Base-by-base conservation (phyloP, 148 eudicot genomes). In the Chenopodium quinoa region DNA sequence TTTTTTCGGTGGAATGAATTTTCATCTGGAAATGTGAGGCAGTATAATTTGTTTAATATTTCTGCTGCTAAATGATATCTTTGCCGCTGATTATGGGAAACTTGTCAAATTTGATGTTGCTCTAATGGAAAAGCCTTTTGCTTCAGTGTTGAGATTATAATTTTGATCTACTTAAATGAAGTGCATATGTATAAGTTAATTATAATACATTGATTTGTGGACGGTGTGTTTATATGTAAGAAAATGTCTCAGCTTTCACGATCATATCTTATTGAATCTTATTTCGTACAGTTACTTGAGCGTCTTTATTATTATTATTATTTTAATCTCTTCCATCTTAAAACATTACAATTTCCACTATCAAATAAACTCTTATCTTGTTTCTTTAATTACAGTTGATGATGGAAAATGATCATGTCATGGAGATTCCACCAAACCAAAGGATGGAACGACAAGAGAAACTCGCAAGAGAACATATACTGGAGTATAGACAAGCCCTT, bases 361-460 rank as follows among this genome's bases (percentile, higher is more conserved):
- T 72, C 29, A 8, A 16, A 37, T 37, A 8, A 44, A 44, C 79
- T 44, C 19, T 27, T 65, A 29, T 23, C 54, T 58, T 14, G 14
- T 62, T 70, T 70, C 40, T 37, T 63, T 79, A 69, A 54, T 32
- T 78, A 23, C 80, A 95, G 99, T 60, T 86, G 34, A 83, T 95
- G 99, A 47, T 87, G 83, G 99, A 95, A 82, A 91, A 81, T 52
- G 97, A 95, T 25, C 84, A 50, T 16, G 83, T 68, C 19, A 91
- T 92, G 93, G 93, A 89, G 80, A 88, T 91, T 54, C 99, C 99
- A 3, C 83, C 77, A 50, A 86, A 84, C 20, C 99, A 95, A 81
- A 82, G 87, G 77, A 95, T 95, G 98, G 95, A 93, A 77, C 82
- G 99, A 58, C 91, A 89, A 79, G 89, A 84, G 73, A 85, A 90